These are phyloP conservation scores for Leccinum obscurum DNA, from an alignment of 768 basidiomycete genomes.

Conservation along the genomic window DNA sequence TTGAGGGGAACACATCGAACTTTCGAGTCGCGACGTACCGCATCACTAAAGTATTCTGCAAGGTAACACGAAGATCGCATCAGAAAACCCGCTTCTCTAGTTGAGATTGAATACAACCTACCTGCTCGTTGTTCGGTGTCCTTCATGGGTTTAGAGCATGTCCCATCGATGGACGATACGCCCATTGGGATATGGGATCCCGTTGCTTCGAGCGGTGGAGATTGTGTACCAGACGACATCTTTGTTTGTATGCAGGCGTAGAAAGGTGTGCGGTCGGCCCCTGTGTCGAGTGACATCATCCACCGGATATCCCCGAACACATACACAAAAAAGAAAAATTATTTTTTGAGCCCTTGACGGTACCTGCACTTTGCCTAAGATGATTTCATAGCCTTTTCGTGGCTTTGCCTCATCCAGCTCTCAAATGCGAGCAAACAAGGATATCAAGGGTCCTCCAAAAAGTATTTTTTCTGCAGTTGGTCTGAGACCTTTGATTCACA, in stretches of 20 bases:
- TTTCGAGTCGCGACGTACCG: conserved; percentile 15
- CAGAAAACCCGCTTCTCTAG: not conserved
- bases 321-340: conserved; percentile 14
- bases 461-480: too few relatives aligned
- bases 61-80: not conserved
- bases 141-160: conserved; percentile 35
- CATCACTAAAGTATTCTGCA: conserved; percentile 32
- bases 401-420: not conserved
- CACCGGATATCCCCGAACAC: conserved; percentile 23
- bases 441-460: too few relatives aligned
- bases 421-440: not conserved
- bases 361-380: too few relatives aligned
- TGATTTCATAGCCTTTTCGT: too few relatives aligned
- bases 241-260: not conserved
- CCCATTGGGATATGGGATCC: conserved; percentile 50
- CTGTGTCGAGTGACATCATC: conserved; percentile 29
- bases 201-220: conserved; percentile 54
- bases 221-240: conserved; percentile 46
- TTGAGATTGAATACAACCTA: conserved; percentile 20
- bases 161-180: conserved; percentile 43
- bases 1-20: not conserved
- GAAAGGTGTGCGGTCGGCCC: not conserved
- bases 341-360: too few relatives aligned
- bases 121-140: conserved; percentile 49
- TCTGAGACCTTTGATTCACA: not conserved